These are phyloP conservation scores for Flaveria ramosissima DNA, from an alignment of 129 eudicot species.

Conservation along the genomic window DNA sequence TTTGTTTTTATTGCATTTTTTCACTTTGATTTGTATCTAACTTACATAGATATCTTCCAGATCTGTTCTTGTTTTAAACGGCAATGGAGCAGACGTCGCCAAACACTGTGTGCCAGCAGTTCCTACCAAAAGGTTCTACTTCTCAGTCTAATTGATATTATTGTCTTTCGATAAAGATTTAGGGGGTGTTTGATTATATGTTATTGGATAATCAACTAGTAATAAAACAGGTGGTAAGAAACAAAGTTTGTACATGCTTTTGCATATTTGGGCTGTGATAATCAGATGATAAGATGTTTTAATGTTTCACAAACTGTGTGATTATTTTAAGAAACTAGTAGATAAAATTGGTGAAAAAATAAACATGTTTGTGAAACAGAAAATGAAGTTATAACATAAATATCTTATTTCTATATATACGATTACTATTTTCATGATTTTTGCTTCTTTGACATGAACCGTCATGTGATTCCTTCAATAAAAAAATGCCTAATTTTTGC, in stretches of 20 bases:
- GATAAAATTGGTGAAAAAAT: neutral
- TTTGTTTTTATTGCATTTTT: neutral
- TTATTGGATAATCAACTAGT: constrained; percentile 1
- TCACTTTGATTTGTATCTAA: neutral
- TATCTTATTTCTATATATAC: too few relatives aligned
- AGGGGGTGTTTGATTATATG: neutral
- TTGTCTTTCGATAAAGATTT: neutral
- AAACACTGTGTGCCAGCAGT: constrained; percentile 97
- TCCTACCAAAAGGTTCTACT: constrained; percentile 71
- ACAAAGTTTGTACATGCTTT: neutral
- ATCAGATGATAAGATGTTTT: neutral
- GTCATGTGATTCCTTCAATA: too few relatives aligned
- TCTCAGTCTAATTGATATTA: neutral
- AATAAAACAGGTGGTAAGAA: neutral
- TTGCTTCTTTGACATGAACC: too few relatives aligned
- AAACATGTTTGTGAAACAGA: neutral
- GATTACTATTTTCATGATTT: too few relatives aligned
- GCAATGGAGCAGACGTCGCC: constrained; percentile 93
- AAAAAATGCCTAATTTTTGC: too few relatives aligned
- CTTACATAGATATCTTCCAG: constrained; percentile 34
- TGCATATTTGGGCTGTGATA: neutral
- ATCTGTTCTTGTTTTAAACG: constrained; percentile 85
- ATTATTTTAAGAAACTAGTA: neutral
- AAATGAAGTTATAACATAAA: neutral
- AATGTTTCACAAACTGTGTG: neutral